Conservation (phyloP, 1,284 basidiomycete genomes). For the Polyporus tsugae region DNA sequence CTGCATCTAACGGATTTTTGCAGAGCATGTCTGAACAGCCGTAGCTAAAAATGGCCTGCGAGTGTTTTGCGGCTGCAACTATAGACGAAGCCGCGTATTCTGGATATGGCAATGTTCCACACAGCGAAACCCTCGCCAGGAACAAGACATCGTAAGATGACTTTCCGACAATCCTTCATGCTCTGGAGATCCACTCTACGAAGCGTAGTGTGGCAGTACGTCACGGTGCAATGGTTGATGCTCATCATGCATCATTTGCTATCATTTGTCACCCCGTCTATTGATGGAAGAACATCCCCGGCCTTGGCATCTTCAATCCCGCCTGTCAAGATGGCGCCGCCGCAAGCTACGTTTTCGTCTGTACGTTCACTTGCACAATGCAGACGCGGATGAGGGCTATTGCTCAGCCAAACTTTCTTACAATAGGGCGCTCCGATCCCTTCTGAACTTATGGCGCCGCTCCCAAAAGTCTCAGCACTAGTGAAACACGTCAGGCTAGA, state of each 20-base stretch:
- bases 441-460: neutral
- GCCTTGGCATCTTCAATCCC: conserved; percentile 1
- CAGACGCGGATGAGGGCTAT: neutral
- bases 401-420: neutral
- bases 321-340: neutral
- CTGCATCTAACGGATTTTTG: neutral
- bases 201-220: conserved; percentile 15
- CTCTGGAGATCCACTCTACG: conserved; percentile 11
- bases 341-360: neutral
- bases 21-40: conserved; percentile 2
- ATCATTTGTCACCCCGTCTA: neutral
- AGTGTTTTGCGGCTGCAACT: neutral
- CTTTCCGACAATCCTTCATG: conserved; percentile 26
- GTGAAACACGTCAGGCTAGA: conserved; percentile 10
- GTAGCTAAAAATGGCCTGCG: neutral
- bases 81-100: neutral
- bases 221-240: too few species aligned
- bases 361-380: neutral
- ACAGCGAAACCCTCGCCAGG: neutral
- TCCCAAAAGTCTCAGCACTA: neutral
- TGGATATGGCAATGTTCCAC: neutral
- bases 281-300: neutral
- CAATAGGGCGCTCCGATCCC: conserved; percentile 14
- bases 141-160: neutral
- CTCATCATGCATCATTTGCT: conserved; percentile 1